Evolutionary conservation across 371 early-diverging fungal genomes (phyloP), one percentile per base, ranked within the genome.

Genomic region (Umbelopsis sp.): DNA sequence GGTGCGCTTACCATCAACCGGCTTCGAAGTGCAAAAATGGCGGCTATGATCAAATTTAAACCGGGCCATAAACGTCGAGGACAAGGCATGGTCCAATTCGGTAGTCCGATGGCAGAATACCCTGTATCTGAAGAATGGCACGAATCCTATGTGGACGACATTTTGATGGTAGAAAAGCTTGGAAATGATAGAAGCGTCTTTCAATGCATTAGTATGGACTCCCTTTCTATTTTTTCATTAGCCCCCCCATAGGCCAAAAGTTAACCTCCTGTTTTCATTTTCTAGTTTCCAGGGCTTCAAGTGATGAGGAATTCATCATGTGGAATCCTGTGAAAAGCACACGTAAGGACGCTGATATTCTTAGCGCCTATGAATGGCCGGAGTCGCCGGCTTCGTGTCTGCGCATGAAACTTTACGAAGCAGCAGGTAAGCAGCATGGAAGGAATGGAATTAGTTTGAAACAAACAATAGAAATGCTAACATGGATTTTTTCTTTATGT

Each of bases 41-140:
- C 57, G 5, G 57, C 57, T 18, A 57, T 57, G 57, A 29, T 18
- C 12, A 57, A 57, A 18, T 57, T 57, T 14, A 57, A 35, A 29
- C 57, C 57, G 16, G 57, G 57, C 5, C 57, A 57, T 35, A 57
- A 57, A 29, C 57, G 57, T 35, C 22, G 57, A 18, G 57, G 57
- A 16, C 57, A 35, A 18, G 57, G 57, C 35, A 35, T 57, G 18
- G 29, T 35, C 18, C 29, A 57, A 37, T 57, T 25, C 35, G 35
- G 35, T 5, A 35, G 10, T 20, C 75, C 74, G 1, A 66, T 72
- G 4, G 70, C 29, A 29, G 53, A 77, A 22, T 86, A 78, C 66
- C 87, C 86, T 63, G 65, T 68, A 24, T 84, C 86, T 6, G 77
- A 80, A 48, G 88, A 86, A 66, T 88, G 87, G 87, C 88, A 88